These are phyloP conservation scores for Aspergillus novofumigatus DNA, from an alignment of 2,329 filamentous ascomycete genomes.

Conservation along the genomic window DNA sequence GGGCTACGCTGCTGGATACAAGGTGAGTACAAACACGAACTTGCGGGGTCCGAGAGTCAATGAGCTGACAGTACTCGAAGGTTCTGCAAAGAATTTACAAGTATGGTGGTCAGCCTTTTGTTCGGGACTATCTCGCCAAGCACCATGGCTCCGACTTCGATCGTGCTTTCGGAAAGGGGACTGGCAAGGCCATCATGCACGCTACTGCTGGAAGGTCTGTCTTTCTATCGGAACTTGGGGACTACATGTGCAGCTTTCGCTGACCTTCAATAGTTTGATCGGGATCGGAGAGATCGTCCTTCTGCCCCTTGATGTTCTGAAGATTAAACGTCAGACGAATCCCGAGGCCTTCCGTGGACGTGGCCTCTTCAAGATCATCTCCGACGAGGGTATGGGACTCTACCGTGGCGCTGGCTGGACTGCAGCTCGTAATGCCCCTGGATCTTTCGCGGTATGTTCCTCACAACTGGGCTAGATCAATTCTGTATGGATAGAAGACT, in stretches of 20 bases:
- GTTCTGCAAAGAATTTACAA: slow-evolving; percentile 97
- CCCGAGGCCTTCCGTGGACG: slow-evolving; percentile 95
- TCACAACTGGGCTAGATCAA: slow-evolving; percentile 12
- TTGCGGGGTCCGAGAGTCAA: neutral
- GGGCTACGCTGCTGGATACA: slow-evolving; percentile 96
- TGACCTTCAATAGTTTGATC: slow-evolving; percentile 61
- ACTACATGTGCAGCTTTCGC: neutral
- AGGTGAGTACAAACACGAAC: slow-evolving; percentile 50
- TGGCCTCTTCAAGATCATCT: slow-evolving; percentile 82
- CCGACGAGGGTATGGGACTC: slow-evolving; percentile 89
- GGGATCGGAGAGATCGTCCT: slow-evolving; percentile 97
- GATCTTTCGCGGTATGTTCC: slow-evolving; percentile 81
- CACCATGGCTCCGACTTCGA: slow-evolving; percentile 85
- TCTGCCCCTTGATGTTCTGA: slow-evolving; percentile 90
- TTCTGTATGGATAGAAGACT: neutral
- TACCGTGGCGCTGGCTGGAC: slow-evolving; percentile 98
- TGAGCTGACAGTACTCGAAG: slow-evolving; percentile 35
- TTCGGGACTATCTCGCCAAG: slow-evolving; percentile 77
- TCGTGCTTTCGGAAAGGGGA: slow-evolving; percentile 87
- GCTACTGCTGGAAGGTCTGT: slow-evolving; percentile 83
- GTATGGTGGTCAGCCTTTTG: slow-evolving; percentile 95
- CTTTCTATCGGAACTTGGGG: neutral
- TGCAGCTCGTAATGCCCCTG: slow-evolving; percentile 91
- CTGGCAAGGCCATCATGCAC: slow-evolving; percentile 96
- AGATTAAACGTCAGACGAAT: slow-evolving; percentile 99